Evolutionary conservation across 2,329 filamentous ascomycete species (phyloP), one percentile per base, ranked within the genome.

Genomic region (Stagonosporopsis chrysanthemi): DNA sequence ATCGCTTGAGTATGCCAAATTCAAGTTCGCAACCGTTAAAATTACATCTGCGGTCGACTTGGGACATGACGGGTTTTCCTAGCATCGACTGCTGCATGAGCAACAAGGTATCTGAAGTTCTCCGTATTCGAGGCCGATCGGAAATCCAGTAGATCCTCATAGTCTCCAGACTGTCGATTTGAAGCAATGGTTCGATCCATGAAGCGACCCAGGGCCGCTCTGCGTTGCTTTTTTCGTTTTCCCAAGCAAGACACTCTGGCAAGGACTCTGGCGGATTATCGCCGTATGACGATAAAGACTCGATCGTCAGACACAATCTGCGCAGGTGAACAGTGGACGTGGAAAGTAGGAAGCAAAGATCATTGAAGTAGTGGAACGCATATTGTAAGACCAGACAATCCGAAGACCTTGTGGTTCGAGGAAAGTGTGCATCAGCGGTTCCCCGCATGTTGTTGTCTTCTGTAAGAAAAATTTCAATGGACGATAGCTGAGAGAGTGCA

Each of bases 321-420:
- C 61, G 61, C 22, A 71, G 49, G 12, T 56, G 47, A 40, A 68
- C 56, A 9, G 53, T 40, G 15, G 65, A 22, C n/a, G 61, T 65
- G 1, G 66, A 66, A 2, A 71, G 43, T 14, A 69, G 22, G 3
- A 42, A 58, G 48, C 67, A 70, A 2, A 71, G 63, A 28, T 68
- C 58, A 7, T 56, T 60, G 38, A 67, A 70, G 47, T 64, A 63
- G 24, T 64, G 55, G 28, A 66, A 69, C 24, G 58, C 60, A 51
- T 63, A 62, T 23, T 63, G 62, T 33, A 71, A 48, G 17, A 61
- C 63, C 9, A 59, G 33, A 23, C 52, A 66, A 40, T 62, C 62
- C 7, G 63, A 65, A 17, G 62, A 64, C 42, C 61, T 52, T 17
- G 52, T 57, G 15, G 50, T 44, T n/a, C 51, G 41, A 17, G 65